These are phyloP conservation scores for Hypoxylon sp. DNA, from an alignment of 2,329 filamentous ascomycete genomes.

Conservation along the genomic window DNA sequence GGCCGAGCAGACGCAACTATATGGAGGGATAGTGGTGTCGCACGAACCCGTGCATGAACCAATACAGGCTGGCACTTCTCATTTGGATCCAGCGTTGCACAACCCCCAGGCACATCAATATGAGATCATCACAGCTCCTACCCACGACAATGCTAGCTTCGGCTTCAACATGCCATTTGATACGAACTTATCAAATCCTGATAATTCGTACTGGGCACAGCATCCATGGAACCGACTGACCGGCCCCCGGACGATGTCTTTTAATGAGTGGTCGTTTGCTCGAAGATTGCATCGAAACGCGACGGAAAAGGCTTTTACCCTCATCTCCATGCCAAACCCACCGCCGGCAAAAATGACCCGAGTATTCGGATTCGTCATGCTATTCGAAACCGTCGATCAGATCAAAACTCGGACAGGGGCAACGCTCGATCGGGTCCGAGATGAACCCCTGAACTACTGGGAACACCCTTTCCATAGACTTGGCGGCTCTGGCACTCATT, in stretches of 20 bases:
- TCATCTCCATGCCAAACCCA: conserved; percentile 62
- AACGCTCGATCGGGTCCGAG: conserved; percentile 45
- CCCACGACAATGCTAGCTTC: conserved; percentile 63
- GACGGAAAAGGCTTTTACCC: conserved; percentile 67
- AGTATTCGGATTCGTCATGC: conserved; percentile 74
- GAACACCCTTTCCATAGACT: conserved; percentile 70
- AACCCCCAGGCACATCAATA: conserved; percentile 45
- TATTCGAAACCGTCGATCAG: conserved; percentile 62
- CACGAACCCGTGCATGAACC: conserved; percentile 24
- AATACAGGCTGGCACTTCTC: background rate
- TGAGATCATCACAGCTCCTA: conserved; percentile 61
- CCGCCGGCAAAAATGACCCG: conserved; percentile 59
- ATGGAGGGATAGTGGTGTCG: conserved; percentile 17
- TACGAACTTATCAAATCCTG: conserved; percentile 37
- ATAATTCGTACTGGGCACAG: conserved; percentile 41
- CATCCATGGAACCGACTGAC: conserved; percentile 51
- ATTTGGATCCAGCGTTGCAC: conserved; percentile 10
- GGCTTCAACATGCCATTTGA: conserved; percentile 50
- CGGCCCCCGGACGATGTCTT: conserved; percentile 64
- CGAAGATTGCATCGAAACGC: conserved; percentile 73
- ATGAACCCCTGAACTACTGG: conserved; percentile 64
- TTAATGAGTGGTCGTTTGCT: conserved; percentile 73
- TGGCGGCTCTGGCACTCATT: conserved; percentile 74
- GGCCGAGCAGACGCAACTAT: conserved; percentile 20
- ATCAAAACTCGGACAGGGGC: conserved; percentile 55